Percentiles rank a stretch among this genome's conserved stretches.
Conservation (phyloP, 169 alveolate species). For the Cryptosporidium meleagridis region DNA sequence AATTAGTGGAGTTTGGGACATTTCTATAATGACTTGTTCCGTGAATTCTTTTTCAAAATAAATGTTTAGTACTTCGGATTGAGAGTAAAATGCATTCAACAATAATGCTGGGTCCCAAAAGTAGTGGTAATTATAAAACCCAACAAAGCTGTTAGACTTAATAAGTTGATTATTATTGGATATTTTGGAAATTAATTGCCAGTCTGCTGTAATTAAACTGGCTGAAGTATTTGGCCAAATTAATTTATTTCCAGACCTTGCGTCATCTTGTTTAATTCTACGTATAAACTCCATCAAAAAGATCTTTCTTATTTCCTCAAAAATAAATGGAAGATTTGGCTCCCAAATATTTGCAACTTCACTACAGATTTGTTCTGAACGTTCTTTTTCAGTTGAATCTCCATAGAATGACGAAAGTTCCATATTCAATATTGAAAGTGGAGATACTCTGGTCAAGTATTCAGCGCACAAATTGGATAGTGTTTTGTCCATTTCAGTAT, state of each 20-base stretch:
- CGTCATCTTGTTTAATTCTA: conserved; percentile 53
- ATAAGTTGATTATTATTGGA: background rate
- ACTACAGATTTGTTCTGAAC: conserved; percentile 11
- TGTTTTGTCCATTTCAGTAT: background rate
- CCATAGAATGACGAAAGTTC: background rate
- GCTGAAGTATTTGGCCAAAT: conserved; percentile 59
- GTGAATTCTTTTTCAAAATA: conserved; percentile 10
- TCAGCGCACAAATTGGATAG: background rate
- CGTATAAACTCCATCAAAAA: conserved; percentile 59
- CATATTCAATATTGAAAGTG: conserved; percentile 2
- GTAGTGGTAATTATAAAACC: conserved; percentile 25
- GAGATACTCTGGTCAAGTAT: background rate
- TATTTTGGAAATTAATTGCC: conserved; percentile 13
- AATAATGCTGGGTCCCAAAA: conserved; percentile 73
- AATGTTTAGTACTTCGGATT: background rate
- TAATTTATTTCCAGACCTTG: conserved; percentile 25
- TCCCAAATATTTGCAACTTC: conserved; percentile 34
- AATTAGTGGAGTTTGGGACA: conserved; percentile 48
- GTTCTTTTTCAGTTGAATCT: background rate
- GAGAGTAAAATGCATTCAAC: conserved; percentile 13
- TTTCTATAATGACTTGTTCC: conserved; percentile 2
- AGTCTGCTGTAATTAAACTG: conserved; percentile 24
- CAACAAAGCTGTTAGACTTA: conserved; percentile 12
- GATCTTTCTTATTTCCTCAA: conserved; percentile 1
- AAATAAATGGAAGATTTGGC: conserved; percentile 35